phyloP scores from a whole-genome alignment of 805 yeast genomes.

The Candida pseudoglaebosa region DNA sequence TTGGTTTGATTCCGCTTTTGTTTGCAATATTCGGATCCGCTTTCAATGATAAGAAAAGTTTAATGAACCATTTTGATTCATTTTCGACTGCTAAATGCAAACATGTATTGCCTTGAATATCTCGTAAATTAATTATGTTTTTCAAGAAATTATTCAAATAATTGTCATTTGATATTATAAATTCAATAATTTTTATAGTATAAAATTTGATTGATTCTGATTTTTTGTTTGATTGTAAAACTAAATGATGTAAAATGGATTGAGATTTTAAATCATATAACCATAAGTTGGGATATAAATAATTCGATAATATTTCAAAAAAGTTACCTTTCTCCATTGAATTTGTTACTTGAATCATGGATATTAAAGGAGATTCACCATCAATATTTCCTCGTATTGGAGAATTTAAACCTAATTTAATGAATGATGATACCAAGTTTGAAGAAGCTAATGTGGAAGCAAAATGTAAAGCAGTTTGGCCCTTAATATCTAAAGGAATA shows the following conservation, averaged over 20 bases:
- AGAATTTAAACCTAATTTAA: constrained; percentile 31
- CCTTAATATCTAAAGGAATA: constrained; percentile 35
- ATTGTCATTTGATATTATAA: constrained; percentile 20
- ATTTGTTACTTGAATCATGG: constrained; percentile 81
- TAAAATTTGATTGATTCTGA: constrained; percentile 34
- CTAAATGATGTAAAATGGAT: constrained; percentile 83
- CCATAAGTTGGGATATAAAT: constrained; percentile 59
- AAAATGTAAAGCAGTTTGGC: constrained; percentile 42
- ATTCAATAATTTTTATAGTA: constrained; percentile 30
- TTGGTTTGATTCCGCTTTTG: constrained; percentile 80
- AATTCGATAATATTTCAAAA: constrained; percentile 55
- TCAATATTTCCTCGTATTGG: constrained; percentile 36
- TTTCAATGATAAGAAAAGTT: constrained; percentile 28
- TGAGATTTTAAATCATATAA: constrained; percentile 59
- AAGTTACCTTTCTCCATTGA: constrained; percentile 78
- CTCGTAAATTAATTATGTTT: constrained; percentile 31
- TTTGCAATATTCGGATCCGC: constrained; percentile 67
- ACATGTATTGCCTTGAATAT: constrained; percentile 35
- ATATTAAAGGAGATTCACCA: constrained; percentile 46
- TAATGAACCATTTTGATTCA: constrained; percentile 36
- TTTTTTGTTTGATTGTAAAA: constrained; percentile 38
- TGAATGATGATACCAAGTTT: constrained; percentile 30
- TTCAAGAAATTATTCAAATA: constrained; percentile 16
- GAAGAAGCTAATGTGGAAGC: constrained; percentile 39
- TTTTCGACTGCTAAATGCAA: constrained; percentile 40